phyloP scores from a whole-genome alignment of 2,329 filamentous ascomycete genomes.

The Scedosporium apiospermum region DNA sequence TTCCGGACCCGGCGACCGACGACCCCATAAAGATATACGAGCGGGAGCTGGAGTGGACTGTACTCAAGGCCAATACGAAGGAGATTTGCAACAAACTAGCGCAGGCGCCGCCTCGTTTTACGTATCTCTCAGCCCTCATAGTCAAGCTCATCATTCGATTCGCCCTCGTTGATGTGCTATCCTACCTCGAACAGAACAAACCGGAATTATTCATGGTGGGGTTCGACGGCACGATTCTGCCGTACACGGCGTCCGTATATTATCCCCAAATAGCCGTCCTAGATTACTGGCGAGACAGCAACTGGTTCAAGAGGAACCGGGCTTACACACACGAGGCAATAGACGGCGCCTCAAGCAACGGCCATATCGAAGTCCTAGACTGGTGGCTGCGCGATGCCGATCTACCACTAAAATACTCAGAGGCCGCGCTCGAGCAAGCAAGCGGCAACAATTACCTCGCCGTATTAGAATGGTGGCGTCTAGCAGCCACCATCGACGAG shows the following conservation, averaged over 20 bases:
- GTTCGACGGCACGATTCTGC: slow-evolving; percentile 75
- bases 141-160: slow-evolving; percentile 91
- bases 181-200: slow-evolving; percentile 52
- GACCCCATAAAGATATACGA: slow-evolving; percentile 53
- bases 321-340: slow-evolving; percentile 72
- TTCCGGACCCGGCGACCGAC: slow-evolving; percentile 47
- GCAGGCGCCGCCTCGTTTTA: slow-evolving; percentile 58
- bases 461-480: slow-evolving; percentile 90
- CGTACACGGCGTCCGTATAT: slow-evolving; percentile 78
- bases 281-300: slow-evolving; percentile 83
- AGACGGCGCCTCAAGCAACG: slow-evolving; percentile 77
- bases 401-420: slow-evolving; percentile 74
- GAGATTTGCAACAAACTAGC: slow-evolving; percentile 68
- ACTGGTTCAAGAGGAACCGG: slow-evolving; percentile 64
- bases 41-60: slow-evolving; percentile 75
- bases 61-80: slow-evolving; percentile 61
- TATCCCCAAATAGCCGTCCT: slow-evolving; percentile 79
- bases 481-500: slow-evolving; percentile 52
- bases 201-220: slow-evolving; percentile 67
- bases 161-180: slow-evolving; percentile 68
- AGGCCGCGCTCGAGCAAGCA: slow-evolving; percentile 79
- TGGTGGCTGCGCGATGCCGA: slow-evolving; percentile 82
- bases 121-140: slow-evolving; percentile 65
- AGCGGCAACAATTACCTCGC: slow-evolving; percentile 75
- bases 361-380: slow-evolving; percentile 76